A percentile compares a stretch with the other conserved stretches of the same genome.
Evolutionary conservation across 257 asterid genomes (phyloP).

Genomic region (Solanum habrochaites): DNA sequence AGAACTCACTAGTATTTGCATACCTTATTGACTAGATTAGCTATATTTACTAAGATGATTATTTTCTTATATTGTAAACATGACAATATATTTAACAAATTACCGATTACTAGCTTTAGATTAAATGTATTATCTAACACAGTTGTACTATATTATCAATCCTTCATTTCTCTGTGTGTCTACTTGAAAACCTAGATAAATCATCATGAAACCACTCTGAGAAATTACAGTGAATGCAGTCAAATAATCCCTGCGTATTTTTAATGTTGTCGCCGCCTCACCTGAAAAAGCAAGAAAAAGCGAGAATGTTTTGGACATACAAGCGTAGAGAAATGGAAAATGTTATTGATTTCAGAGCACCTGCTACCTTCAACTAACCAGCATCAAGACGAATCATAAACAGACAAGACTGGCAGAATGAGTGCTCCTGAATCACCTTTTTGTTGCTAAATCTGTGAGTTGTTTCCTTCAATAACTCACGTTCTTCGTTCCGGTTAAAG

Average conservation of each 20-base stretch:
- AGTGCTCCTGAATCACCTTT: not conserved
- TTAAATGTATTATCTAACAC: too few relatives aligned
- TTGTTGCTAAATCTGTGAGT: constrained; percentile 81
- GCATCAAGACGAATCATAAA: not conserved
- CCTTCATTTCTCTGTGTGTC: not conserved
- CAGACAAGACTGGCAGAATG: not conserved
- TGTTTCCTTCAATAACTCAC: constrained; percentile 85
- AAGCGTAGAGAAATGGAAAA: not conserved
- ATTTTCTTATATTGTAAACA: too few relatives aligned
- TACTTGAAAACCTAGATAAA: too few relatives aligned
- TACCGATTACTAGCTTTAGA: too few relatives aligned
- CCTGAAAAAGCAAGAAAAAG: too few relatives aligned
- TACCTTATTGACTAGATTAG: too few relatives aligned
- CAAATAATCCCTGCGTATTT: not conserved
- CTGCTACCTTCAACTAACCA: not conserved
- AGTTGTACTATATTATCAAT: too few relatives aligned
- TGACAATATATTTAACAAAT: too few relatives aligned
- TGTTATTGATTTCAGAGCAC: not conserved
- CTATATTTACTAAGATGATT: too few relatives aligned
- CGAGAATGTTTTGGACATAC: not conserved
- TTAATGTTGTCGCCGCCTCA: not conserved
- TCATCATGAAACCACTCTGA: not conserved
- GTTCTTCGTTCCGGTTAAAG: constrained; percentile 72
- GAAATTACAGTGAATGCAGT: not conserved
- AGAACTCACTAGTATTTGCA: too few relatives aligned